Evolutionary conservation across 78 protist species (phyloP), one percentile per base, ranked within the genome.

Genomic region (Thecamonas trahens): DNA sequence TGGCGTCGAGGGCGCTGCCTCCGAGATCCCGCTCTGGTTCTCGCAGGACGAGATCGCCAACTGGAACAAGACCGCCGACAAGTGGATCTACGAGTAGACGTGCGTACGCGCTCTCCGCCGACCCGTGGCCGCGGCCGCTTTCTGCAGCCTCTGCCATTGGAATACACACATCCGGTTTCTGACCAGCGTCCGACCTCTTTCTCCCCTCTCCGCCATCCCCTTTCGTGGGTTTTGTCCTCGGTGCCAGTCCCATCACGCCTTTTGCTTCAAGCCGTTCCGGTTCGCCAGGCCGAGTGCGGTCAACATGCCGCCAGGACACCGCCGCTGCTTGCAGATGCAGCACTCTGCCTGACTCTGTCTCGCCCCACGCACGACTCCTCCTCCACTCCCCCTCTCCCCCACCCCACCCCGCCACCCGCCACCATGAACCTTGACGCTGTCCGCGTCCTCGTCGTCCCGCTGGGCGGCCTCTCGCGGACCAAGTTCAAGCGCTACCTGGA

Each of bases 11-110:
- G 53, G 70, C 37, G 87, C 90, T 29, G 54, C 52, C 26, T 31
- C 42, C 42, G 93, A 86, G 60, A 75, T 87, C 26, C 32, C 65
- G 32, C 44, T 84, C 47, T 84, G 85, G 85, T 87, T 87, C 84
- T 38, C 38, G 42, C 53, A 44, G 20, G 45, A 65, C 44, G 82
- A 83, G 59, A 31, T 73, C 29, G 44, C 63, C 73, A 63, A 58
- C 77, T 73, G 74, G 73, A 32, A 28, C 52, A n/a, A 52, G 31
- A 67, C 34, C 77, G 35, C 44, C 38, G 32, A 52, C n/a, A 22
- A 54, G 26, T 72, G 75, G 73, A 14, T 74, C 34, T 67, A 77
- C 70, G 66, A 73, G 72, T 76, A 54, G 22, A 32, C 62, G 49
- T 40, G 31, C 50, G 35, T 54, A 24, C 50, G 35, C 50, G 31